A percentile compares a stretch with the other conserved stretches of the same genome.
phyloP scores from a whole-genome alignment of 192 early-diverging fungal species.

The Gigaspora rosea region DNA sequence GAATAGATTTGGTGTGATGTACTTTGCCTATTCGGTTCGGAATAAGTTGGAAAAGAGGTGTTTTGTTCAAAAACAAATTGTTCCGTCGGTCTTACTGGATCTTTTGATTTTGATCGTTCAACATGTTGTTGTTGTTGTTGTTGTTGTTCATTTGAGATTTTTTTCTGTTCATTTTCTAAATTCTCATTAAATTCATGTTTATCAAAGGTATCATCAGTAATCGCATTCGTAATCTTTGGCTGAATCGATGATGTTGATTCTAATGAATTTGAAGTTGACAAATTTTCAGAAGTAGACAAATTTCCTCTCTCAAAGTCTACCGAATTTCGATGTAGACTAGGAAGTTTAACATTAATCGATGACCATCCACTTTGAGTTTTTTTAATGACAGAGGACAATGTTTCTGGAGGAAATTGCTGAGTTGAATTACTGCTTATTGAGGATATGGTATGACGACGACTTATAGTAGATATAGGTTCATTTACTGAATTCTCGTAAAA shows the following conservation, averaged over 20 bases:
- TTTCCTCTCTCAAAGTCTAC: neutral
- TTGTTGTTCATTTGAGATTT: too few species aligned
- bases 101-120: too few species aligned
- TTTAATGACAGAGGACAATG: conserved; percentile 11
- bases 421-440: neutral
- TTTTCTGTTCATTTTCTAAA: too few species aligned
- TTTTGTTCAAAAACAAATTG: too few species aligned
- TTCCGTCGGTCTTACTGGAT: too few species aligned
- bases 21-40: too few species aligned
- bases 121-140: too few species aligned
- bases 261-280: neutral
- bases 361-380: conserved; percentile 28
- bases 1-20: too few species aligned
- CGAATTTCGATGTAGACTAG: neutral
- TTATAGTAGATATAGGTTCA: too few species aligned
- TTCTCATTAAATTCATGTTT: neutral
- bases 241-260: neutral
- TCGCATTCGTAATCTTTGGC: neutral
- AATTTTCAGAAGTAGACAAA: too few species aligned
- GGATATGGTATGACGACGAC: neutral
- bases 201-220: neutral
- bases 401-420: neutral
- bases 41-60: too few species aligned
- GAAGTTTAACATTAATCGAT: conserved; percentile 31
- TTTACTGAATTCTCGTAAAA: too few species aligned